phyloP scores from a whole-genome alignment of 1,284 basidiomycete genomes.

The Puccinia triticina region DNA sequence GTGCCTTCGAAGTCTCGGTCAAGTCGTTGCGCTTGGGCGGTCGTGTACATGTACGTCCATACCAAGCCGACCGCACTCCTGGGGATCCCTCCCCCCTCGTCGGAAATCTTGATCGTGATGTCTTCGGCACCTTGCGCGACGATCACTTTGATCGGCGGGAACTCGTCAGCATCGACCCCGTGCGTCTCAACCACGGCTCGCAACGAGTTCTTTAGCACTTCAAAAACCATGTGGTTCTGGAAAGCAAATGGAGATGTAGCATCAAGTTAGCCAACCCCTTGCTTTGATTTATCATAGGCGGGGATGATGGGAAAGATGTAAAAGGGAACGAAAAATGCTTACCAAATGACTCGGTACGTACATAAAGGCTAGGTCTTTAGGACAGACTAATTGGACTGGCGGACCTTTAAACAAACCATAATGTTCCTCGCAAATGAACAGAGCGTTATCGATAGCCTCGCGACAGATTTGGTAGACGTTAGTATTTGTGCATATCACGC shows the following conservation, averaged over 20 bases:
- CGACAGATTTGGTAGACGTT: slow-evolving; percentile 95
- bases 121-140: slow-evolving; percentile 88
- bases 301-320: not conserved
- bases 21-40: slow-evolving; percentile 85
- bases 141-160: slow-evolving; percentile 94
- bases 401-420: slow-evolving; percentile 92
- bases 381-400: slow-evolving; percentile 94
- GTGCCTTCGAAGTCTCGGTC: slow-evolving; percentile 84
- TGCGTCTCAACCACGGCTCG: slow-evolving; percentile 94
- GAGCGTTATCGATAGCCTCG: slow-evolving; percentile 97
- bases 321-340: slow-evolving; percentile 62
- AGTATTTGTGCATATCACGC: slow-evolving; percentile 95
- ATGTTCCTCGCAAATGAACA: slow-evolving; percentile 97
- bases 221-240: slow-evolving; percentile 87
- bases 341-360: slow-evolving; percentile 88
- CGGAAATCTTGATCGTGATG: slow-evolving; percentile 97
- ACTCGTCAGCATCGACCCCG: slow-evolving; percentile 75
- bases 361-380: slow-evolving; percentile 80
- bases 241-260: not conserved
- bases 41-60: slow-evolving; percentile 99
- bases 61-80: slow-evolving; percentile 90
- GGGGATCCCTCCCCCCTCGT: slow-evolving; percentile 95
- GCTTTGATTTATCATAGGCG: not conserved
- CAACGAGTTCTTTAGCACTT: slow-evolving; percentile 97
- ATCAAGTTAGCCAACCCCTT: not conserved